Evolutionary conservation across 805 yeast genomes (phyloP), one percentile per base, ranked within the genome.

Genomic region (Ogataea sp.): DNA sequence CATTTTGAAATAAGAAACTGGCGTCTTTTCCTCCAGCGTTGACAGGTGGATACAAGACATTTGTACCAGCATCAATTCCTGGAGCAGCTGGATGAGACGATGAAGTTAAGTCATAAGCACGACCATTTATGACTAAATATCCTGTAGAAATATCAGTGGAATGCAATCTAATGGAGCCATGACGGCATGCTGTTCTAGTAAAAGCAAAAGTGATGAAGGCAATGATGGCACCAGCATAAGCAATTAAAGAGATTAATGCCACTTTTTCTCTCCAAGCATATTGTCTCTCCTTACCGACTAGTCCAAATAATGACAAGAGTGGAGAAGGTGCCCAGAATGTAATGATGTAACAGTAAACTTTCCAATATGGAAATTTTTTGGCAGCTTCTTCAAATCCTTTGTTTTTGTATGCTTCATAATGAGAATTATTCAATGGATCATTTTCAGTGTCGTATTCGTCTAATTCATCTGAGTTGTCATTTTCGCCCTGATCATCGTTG

Each of bases 261-360:
- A 89, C 83, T 55, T 90, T 90, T 55, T 93, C 98, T 54, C 98
- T 74, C 98, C 98, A 93, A 0, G 97, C 97, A 68, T 78, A 77
- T 56, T 89, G 97, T 43, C 95, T 76, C 33, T 80, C 89, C 48
- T 78, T 76, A 17, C 83, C 78, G 26, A 73, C 72, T 72, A 90
- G 71, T 3, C 97, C 97, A 60, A 77, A 83, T 33, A 84, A 58
- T 33, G 64, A 65, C 51, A 88, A 62, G 26, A 87, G 45, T 0
- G 88, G 80, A 3, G 82, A 74, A 1, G 97, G 95, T 3, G 95
- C 94, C 93, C 96, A 90, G 58, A 87, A 87, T 0, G 98, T 89
- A 27, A 93, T 64, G 8, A 73, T 50, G 48, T 78, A 76, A 57
- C 96, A 88, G 62, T 87, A 93, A 0, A 78, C 62, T 48, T 75